Base-by-base conservation (phyloP, 2,329 filamentous ascomycete genomes). In the Sclerotinia subarctica region DNA sequence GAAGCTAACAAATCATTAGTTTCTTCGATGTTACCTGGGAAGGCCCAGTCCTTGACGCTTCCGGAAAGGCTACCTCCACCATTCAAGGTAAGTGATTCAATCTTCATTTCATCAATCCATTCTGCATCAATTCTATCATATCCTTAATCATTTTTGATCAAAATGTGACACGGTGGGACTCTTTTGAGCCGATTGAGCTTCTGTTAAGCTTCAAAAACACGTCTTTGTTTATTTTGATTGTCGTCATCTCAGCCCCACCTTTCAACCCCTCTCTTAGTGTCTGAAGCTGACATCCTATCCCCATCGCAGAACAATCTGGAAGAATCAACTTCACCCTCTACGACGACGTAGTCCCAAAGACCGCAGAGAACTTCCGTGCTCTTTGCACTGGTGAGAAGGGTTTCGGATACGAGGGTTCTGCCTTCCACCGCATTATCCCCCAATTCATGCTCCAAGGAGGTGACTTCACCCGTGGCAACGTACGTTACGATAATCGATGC, bases 371-470 rank as follows among this genome's bases (percentile, higher is more conserved):
- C 85, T 98, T 98, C 85, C 92, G 94, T 76, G 88, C 89, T 66
- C 88, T 97, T 70, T 97, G 93, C 83, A 97, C 94, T 0, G 85
- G 85, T 75, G 86, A 91, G 84, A 88, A 94, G 84, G 92, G 91
- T 77, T 94, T 88, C 77, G 92, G 92, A 72, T 96, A 94, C 78
- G 83, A 92, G 81, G 91, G 88, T 71, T 94, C 91, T 64, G 85
- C 86, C 74, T 96, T 96, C 90, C 93, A 97, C 87, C 92, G 93
- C 77, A 90, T 97, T 82, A 96, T 96, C 82, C 91, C 91, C 75
- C 81, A 92, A 69, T 96, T 96, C 87, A 96, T 96, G 93, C 90
- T 96, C 76, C 93, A 96, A 87, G 93, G 93, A 80, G 93, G 93
- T 86, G 93, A 96, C 86, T 96, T 96, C 85, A 96, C 93, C 82